Base-by-base conservation (phyloP, 1,139 yeast genomes). In the Pichia sp. region DNA sequence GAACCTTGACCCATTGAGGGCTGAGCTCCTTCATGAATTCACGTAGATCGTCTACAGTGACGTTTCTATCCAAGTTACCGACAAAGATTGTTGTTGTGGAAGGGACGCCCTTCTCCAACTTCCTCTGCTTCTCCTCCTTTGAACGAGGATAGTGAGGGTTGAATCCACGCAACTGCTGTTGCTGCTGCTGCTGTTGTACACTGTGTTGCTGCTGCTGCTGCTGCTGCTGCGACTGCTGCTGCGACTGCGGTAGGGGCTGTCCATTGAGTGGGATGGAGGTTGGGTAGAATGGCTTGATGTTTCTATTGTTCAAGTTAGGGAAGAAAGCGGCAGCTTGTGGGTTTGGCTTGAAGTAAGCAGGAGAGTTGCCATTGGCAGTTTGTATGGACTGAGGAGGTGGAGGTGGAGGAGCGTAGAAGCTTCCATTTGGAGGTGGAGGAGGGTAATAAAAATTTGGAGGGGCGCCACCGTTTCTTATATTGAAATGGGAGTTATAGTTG, bases 1-100 rank as follows among this genome's bases (percentile, higher is more conserved):
- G 87, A 43, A 83, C 80, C 58, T 80, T 81, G 56, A 81, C 75
- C 83, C 82, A 79, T 60, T 72, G 71, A 19, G 85, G 83, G 55
- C 75, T 72, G 61, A 73, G 75, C 8, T 75, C 78, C 57, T 73
- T 70, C 66, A 82, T 77, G 57, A 77, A 71, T 34, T 69, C 72
- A 55, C 65, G 71, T 62, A 84, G 70, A 43, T 76, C 75, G 53
- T 75, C 73, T 42, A 73, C 72, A 54, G 74, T 76, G 16, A 75
- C 78, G 56, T 72, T 72, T 63, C 76, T 78, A 61, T 79, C 82
- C 64, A 83, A 73, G 63, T 82, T 82, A 57, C 84, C 81, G 62
- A 84, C 72, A 67, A 82, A 82, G 32, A 82, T 71, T 7, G 87
- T 82, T 58, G 77, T 79, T 45, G 66, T 69, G 1, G 87, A 82